A percentile compares a stretch with the other conserved stretches of the same genome.
Conservation (phyloP, 2,329 filamentous ascomycete species). For the Fusarium sp. region DNA sequence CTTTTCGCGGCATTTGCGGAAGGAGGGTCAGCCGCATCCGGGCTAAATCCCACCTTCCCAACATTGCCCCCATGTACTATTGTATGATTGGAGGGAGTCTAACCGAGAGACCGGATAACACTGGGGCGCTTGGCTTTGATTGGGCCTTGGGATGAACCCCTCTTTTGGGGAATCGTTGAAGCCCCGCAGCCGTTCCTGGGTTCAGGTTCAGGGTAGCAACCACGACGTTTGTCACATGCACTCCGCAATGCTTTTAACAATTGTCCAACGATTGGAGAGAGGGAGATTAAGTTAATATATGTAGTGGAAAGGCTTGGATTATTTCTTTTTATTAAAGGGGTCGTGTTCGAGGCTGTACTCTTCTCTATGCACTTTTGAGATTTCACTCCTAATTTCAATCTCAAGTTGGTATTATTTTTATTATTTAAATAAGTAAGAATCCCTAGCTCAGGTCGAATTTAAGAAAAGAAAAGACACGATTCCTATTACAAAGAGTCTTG, state of each 20-base stretch:
- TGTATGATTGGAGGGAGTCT: not conserved
- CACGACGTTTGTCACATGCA: not conserved
- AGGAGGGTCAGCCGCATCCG: not conserved
- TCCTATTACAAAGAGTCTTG: no score
- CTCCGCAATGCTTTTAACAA: not conserved
- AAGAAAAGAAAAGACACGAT: no score
- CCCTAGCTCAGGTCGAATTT: no score
- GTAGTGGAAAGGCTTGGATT: no score
- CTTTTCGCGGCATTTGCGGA: not conserved
- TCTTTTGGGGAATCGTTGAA: not conserved
- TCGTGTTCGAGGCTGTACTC: no score
- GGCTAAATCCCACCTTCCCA: not conserved
- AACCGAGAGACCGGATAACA: not conserved
- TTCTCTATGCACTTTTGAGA: no score
- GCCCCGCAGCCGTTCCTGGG: not conserved
- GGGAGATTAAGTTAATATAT: not conserved
- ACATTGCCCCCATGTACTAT: not conserved
- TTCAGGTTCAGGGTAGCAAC: not conserved
- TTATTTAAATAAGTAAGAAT: no score
- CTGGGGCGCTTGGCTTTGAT: not conserved
- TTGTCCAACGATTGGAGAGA: not conserved
- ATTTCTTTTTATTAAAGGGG: no score
- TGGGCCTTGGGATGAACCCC: not conserved
- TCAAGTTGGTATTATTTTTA: no score
- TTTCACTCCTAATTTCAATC: no score